Base-by-base conservation (phyloP, 306 rosid genomes). In the Pueraria montana region DNA sequence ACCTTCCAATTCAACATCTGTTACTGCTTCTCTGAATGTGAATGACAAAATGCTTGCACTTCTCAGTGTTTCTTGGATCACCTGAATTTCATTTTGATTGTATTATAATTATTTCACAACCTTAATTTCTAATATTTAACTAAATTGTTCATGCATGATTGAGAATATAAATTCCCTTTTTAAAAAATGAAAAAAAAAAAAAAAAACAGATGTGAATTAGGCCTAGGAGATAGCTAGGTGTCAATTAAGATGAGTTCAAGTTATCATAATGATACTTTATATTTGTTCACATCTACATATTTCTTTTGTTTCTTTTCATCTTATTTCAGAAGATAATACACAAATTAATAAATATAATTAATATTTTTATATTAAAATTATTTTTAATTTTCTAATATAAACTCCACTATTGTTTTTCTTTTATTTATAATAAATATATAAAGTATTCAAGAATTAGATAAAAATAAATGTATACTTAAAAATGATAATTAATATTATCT, bases 21-120 rank as follows among this genome's bases (percentile, higher is more conserved):
- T 80, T 0, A 89, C 95, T 1, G 98, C 98, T 83, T 95, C 98
- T 84, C 98, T 89, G 87, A 93, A 95, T 80, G 98, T 95, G 85
- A 95, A 95, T 4, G 98, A 93, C 55, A 95, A 55, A 58, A 95
- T 92, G 84, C 97, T 91, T 78, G 97, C 97, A 56, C 86, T 84
- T 87, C 98, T 88, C 80, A 95, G 80, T 24, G 98, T 95, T 70
- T 95, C 98, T 86, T 91, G 92, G 74, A 93, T 90, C 40, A 93
- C 97, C 98, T 94, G 89, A 71, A 26, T 78, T 4, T 11, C 52
- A 42, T 14, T 71, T 56, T 55, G 12, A 21, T 46, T 56, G 6
- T 14, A 64, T 52, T 42, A 17, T 8, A 69, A 27, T 62, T 64
- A 63, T 63, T 63, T 45, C 53, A 18, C 65, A 69, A 58, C 59